Percentiles rank a stretch among this genome's conserved stretches.
Conservation (phyloP, 148 eudicot species). For the Nyssa sinensis region DNA sequence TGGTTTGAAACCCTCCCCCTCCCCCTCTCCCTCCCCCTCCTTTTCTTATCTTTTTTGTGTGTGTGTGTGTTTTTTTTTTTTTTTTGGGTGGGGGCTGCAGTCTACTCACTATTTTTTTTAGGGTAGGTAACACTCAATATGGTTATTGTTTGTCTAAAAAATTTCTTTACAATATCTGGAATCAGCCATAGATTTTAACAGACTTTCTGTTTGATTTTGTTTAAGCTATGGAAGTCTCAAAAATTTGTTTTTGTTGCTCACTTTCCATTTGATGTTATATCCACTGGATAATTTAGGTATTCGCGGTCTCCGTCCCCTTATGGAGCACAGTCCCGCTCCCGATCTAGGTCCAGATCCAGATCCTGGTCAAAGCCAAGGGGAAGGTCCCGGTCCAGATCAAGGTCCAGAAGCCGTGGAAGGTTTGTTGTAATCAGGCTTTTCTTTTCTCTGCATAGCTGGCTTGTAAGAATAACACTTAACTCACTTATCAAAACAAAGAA, state of each 20-base stretch:
- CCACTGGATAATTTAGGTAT: conserved; percentile 29
- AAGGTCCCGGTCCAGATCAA: conserved; percentile 49
- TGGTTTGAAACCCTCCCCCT: too few relatives aligned
- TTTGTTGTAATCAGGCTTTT: conserved; percentile 25
- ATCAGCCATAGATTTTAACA: too few relatives aligned
- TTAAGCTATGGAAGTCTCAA: neutral
- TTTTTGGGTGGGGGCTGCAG: too few relatives aligned
- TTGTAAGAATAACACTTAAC: neutral
- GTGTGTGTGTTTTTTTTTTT: too few relatives aligned
- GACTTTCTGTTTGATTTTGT: neutral
- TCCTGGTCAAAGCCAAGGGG: conserved; percentile 57
- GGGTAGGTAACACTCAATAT: too few relatives aligned
- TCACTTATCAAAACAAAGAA: too few relatives aligned
- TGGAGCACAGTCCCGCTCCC: conserved; percentile 42
- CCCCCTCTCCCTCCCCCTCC: neutral
- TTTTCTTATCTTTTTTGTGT: too few relatives aligned
- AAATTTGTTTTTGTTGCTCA: neutral
- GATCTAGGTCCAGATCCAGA: conserved; percentile 55
- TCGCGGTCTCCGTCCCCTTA: conserved; percentile 72
- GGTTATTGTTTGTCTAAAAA: too few relatives aligned
- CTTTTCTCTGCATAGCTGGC: neutral
- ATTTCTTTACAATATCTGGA: too few relatives aligned
- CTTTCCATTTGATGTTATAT: neutral
- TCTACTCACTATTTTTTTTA: too few relatives aligned
- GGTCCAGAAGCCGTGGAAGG: conserved; percentile 70